A percentile compares a stretch with the other conserved stretches of the same genome.
Evolutionary conservation across 305 asterid species (phyloP).

Genomic region (Petunia hybrid): DNA sequence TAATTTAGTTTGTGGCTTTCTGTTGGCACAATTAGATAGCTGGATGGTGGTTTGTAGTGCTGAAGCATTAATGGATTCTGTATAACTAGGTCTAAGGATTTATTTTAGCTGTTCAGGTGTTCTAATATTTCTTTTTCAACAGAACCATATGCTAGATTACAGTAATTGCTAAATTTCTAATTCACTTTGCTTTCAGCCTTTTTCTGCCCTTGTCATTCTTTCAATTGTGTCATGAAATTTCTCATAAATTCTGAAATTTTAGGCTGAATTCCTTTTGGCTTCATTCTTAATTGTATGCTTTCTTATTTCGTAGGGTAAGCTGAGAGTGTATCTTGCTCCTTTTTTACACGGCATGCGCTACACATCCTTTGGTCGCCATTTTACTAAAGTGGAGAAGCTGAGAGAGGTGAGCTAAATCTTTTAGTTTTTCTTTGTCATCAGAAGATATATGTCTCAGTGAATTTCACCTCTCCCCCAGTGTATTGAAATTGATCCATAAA

Average conservation of each 20-base stretch:
- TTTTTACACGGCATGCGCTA: slow-evolving; percentile 85
- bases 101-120: neutral
- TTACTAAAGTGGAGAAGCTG: slow-evolving; percentile 78
- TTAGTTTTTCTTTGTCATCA: slow-evolving; percentile 30
- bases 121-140: neutral
- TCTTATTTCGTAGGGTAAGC: slow-evolving; percentile 65
- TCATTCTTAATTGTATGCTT: slow-evolving; percentile 27
- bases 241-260: neutral
- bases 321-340: slow-evolving; percentile 82
- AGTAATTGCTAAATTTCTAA: slow-evolving; percentile 1
- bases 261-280: slow-evolving; percentile 25
- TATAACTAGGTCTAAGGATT: neutral
- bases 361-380: slow-evolving; percentile 97
- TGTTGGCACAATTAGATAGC: neutral
- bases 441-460: neutral
- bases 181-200: neutral
- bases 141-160: neutral
- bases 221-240: slow-evolving; percentile 1
- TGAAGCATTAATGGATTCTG: slow-evolving; percentile 12
- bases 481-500: neutral
- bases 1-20: slow-evolving; percentile 3
- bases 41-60: neutral
- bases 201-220: neutral
- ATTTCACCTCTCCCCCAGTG: slow-evolving; percentile 17
- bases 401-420: slow-evolving; percentile 63